Base-by-base conservation (phyloP, 176 grass and related monocot genomes). In the Hordeum marinum region DNA sequence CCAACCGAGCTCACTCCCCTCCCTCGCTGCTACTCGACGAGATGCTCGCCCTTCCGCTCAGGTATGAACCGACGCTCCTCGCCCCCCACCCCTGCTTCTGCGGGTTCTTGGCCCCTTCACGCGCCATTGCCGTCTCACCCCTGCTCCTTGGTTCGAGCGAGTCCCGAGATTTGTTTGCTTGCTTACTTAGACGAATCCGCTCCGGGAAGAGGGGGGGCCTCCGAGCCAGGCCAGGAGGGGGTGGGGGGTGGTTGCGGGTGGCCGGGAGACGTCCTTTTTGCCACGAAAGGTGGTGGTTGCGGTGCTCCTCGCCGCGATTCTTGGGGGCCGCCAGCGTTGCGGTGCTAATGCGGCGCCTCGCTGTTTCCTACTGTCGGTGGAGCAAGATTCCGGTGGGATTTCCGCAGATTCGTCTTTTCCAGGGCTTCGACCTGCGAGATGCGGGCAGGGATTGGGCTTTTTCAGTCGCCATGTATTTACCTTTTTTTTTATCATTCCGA, bases 291-390 rank as follows among this genome's bases (percentile, higher is more conserved):
- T 81, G 67, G 32, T 27, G 36, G 82, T 43, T 83, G 52, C 62
- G 17, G 75, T 18, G 45, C 69, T 74, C 66, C 20, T n/a, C 81
- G 27, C 59, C 25, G 66, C 55, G 66, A 4, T 82, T 72, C 34
- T 72, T 60, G 67, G 67, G 83, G 14, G 17, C 68, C 0, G 21
- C 77, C 42, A 21, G 50, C 20, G 63, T 55, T 24, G 50, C 20
- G 63, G 20, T 24, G 34, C 57, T 75, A 86, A 73, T 83, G 84
- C 60, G 43, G 58, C 20, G 20, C 35, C 41, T 32, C 21, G 39
- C 24, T 62, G 36, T 83, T 23, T 1, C 67, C 21, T 15, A 48
- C 74, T 87, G 88, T 87, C 84, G 88, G 88, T 87, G 84, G 88
- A 67, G 84, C 65, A 6, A 48, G 74, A 59, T 25, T 71, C 21